A percentile compares a stretch with the other conserved stretches of the same genome.
These are phyloP conservation scores for Colletotrichum neosansevieriae DNA, from an alignment of 2,329 filamentous ascomycete genomes.

Conservation along the genomic window DNA sequence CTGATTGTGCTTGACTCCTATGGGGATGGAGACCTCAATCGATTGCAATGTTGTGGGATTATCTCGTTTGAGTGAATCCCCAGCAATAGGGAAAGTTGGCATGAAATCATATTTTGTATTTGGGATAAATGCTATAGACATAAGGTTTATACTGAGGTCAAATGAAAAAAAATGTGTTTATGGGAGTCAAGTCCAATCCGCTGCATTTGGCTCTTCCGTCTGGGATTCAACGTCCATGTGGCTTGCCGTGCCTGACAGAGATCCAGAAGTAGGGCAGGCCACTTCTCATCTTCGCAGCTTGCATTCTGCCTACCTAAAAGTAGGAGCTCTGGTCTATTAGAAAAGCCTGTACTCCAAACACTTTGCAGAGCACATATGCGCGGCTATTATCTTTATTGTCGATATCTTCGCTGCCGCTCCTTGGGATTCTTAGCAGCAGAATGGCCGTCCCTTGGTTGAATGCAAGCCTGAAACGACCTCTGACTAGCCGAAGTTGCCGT, in stretches of 20 bases:
- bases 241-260: neutral
- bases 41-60: too few relatives aligned
- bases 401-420: neutral
- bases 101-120: too few relatives aligned
- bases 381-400: neutral
- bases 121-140: too few relatives aligned
- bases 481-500: too few relatives aligned
- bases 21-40: too few relatives aligned
- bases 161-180: neutral
- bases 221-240: neutral
- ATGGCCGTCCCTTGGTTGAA: neutral
- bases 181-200: neutral
- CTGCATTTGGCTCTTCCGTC: neutral
- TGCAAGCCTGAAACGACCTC: neutral
- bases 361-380: neutral
- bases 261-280: neutral
- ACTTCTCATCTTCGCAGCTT: neutral
- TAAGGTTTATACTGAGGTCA: neutral
- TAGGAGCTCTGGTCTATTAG: neutral
- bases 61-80: too few relatives aligned
- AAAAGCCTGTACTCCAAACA: neutral
- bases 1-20: too few relatives aligned
- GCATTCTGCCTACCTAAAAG: neutral
- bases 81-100: too few relatives aligned
- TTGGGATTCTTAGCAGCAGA: neutral